Base-by-base conservation (phyloP, 108 stramenopile species). In the Skeletonema potamos region DNA sequence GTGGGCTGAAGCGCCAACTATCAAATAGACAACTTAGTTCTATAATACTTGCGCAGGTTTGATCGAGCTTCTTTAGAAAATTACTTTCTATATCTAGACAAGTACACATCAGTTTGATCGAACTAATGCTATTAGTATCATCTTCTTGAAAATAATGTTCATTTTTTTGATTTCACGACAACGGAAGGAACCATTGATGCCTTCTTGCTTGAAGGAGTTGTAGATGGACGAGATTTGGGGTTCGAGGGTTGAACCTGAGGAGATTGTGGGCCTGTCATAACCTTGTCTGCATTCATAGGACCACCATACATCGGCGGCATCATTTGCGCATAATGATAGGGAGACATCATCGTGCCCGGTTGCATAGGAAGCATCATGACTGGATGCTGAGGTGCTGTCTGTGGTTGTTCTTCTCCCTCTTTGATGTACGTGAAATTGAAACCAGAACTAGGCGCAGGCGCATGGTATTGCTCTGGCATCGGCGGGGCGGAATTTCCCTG, bases 381-480 rank as follows among this genome's bases (percentile, higher is more conserved):
- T 29, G 54, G 54, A 24, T 28, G 69, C 37, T 64, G 22, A 22
- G 48, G 62, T 26, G 34, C 57, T 48, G 34, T 48, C 30, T 67
- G 37, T 17, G 37, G 77, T 64, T 43, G 34, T n/a, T 77, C 83
- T 72, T 92, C 72, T 26, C 91, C 93, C 81, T 89, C 93, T 60
- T 86, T 85, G 17, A 86, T 81, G 79, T 94, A 94, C 0, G 89
- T 83, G 61, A 94, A 94, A 66, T 92, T 94, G 63, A 94, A 94
- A 0, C 74, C 70, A 11, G 89, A 72, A 27, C 54, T 64, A 55
- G 29, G 33, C 22, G 66, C 27, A 22, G 39, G 39, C 39, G 10
- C 3, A 4, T 41, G 39, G n/a, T 71, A 24, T 8, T 62, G 72
- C 15, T 22, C 28, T 24, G 61, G 70, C 54, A 58, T 48, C 18